Percentiles rank a stretch among this genome's conserved stretches.
phyloP scores from a whole-genome alignment of 495 filamentous ascomycete species.

The Hyaloscypha variabilis region DNA sequence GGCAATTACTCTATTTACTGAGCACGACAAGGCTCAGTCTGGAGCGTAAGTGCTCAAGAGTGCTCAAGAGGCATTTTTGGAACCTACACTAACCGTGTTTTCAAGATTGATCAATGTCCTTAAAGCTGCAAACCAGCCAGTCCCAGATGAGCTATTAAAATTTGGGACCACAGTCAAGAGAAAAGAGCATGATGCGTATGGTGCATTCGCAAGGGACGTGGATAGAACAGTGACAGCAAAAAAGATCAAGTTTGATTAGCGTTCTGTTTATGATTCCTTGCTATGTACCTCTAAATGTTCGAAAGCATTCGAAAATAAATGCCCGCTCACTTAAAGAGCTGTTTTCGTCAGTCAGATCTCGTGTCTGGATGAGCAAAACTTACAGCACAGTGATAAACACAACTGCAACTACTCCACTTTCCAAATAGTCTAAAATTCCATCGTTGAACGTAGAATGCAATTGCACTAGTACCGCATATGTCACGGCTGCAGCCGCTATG shows the following conservation, averaged over 20 bases:
- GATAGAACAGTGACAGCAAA: conserved; percentile 79
- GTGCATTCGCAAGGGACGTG: conserved; percentile 86
- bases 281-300: conserved; percentile 12
- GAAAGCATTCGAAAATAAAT: conserved; percentile 26
- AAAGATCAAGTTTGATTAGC: conserved; percentile 90
- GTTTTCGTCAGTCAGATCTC: conserved; percentile 1
- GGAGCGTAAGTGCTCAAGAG: conserved; percentile 65
- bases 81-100: conserved; percentile 14
- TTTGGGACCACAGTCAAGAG: conserved; percentile 99
- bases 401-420: conserved; percentile 51
- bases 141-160: conserved; percentile 84
- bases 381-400: conserved; percentile 61
- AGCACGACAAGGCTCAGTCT: conserved; percentile 85
- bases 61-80: too few species aligned
- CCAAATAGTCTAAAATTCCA: conserved; percentile 48
- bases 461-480: conserved; percentile 23
- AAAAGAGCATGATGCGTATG: conserved; percentile 92
- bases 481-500: conserved; percentile 22
- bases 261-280: conserved; percentile 18
- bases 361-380: conserved; percentile 38
- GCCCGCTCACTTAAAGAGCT: conserved; percentile 24
- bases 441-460: conserved; percentile 27
- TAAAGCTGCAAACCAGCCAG: conserved; percentile 81
- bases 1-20: conserved; percentile 93
- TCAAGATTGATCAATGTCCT: conserved; percentile 82